A percentile compares a stretch with the other conserved stretches of the same genome.
Conservation (phyloP, 2,329 filamentous ascomycete genomes). For the Herpotrichia juniperi region DNA sequence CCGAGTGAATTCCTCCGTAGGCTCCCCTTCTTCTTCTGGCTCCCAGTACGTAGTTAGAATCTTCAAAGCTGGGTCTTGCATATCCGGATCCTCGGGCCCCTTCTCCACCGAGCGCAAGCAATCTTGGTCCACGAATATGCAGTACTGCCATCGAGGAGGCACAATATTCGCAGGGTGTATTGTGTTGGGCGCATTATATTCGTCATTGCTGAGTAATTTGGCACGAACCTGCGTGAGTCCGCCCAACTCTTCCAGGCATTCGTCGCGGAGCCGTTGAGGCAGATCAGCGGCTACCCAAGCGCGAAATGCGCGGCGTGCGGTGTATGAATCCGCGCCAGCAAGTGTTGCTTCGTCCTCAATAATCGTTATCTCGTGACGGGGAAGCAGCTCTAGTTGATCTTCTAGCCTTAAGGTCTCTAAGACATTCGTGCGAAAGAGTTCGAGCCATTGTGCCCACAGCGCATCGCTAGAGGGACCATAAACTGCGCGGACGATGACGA, state of each 20-base stretch:
- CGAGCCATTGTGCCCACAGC: constrained; percentile 12
- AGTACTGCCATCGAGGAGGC: constrained; percentile 18
- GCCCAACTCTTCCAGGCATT: constrained; percentile 11
- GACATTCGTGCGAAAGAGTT: constrained; percentile 4
- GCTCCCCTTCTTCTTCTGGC: neutral
- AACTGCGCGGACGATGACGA: constrained; percentile 18
- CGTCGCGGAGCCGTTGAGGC: constrained; percentile 14
- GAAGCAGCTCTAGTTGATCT: constrained; percentile 10
- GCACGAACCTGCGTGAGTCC: constrained; percentile 3
- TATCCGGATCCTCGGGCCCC: too few species aligned
- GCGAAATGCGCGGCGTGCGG: constrained; percentile 18
- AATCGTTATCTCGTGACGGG: constrained; percentile 16
- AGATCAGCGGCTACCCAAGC: constrained; percentile 22
- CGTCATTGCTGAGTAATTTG: constrained; percentile 14
- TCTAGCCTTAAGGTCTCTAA: neutral
- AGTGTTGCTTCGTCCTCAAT: constrained; percentile 20
- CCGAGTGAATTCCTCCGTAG: constrained; percentile 1
- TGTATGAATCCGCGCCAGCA: constrained; percentile 20
- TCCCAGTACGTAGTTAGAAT: too few species aligned
- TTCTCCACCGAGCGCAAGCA: constrained; percentile 15
- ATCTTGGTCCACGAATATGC: constrained; percentile 21
- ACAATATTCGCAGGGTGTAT: constrained; percentile 11
- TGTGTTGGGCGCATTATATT: constrained; percentile 1
- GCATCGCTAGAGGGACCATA: constrained; percentile 17
- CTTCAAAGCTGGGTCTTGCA: constrained; percentile 2